These are phyloP conservation scores for Cercospora zeina DNA, from an alignment of 2,329 filamentous ascomycete species.

Conservation along the genomic window DNA sequence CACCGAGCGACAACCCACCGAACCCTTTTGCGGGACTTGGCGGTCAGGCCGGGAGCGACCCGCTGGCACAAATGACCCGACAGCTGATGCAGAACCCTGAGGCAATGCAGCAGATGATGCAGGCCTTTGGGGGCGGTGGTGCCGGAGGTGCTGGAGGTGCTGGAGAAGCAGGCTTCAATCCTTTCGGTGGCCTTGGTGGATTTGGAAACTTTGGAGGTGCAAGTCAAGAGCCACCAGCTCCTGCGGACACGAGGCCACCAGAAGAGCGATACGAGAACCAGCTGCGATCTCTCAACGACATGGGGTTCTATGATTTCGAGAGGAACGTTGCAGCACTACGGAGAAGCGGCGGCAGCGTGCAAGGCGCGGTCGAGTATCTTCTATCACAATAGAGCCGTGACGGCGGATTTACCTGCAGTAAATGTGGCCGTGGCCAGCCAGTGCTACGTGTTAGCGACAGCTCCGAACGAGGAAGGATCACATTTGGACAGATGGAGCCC, in stretches of 20 bases:
- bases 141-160: slow-evolving; percentile 41
- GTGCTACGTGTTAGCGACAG: not conserved
- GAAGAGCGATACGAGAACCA: slow-evolving; percentile 93
- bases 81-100: slow-evolving; percentile 60
- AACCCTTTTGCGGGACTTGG: slow-evolving; percentile 69
- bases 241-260: slow-evolving; percentile 80
- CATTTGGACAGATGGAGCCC: slow-evolving; percentile 3
- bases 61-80: slow-evolving; percentile 50
- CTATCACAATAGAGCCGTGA: slow-evolving; percentile 33
- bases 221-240: slow-evolving; percentile 50
- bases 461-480: not conserved
- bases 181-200: slow-evolving; percentile 46
- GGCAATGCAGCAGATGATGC: slow-evolving; percentile 54
- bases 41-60: slow-evolving; percentile 43
- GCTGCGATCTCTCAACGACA: slow-evolving; percentile 90
- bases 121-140: slow-evolving; percentile 56
- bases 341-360: slow-evolving; percentile 87
- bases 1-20: slow-evolving; percentile 43
- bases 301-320: slow-evolving; percentile 98
- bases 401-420: not conserved
- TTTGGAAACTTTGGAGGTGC: slow-evolving; percentile 35
- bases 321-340: slow-evolving; percentile 84
- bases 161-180: slow-evolving; percentile 45
- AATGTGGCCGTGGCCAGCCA: not conserved
- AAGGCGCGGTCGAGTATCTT: slow-evolving; percentile 82